phyloP scores from a whole-genome alignment of 257 asterid species.

The Solanum chmielewskii region DNA sequence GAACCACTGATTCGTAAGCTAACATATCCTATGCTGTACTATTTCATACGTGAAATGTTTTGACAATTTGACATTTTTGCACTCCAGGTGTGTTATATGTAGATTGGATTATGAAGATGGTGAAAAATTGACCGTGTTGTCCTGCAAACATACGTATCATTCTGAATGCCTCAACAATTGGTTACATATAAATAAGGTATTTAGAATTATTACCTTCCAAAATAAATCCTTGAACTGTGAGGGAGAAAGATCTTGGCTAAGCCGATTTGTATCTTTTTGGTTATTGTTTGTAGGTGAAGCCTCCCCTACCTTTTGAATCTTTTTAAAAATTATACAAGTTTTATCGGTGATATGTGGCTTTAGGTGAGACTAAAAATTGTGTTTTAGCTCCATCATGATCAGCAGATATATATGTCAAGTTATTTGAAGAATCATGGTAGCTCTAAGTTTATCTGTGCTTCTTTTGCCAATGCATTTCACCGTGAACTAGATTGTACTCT shows the following conservation, averaged over 20 bases:
- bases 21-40: not conserved
- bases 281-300: not conserved
- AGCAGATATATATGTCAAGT: not conserved
- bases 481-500: not conserved
- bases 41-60: not conserved
- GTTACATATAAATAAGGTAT: slow-evolving; percentile 85
- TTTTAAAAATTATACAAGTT: not conserved
- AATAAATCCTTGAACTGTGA: not conserved
- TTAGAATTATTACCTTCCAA: not conserved
- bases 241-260: not conserved
- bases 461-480: not conserved
- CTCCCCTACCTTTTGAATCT: not conserved
- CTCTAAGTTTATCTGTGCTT: not conserved
- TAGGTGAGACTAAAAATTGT: not conserved
- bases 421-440: not conserved
- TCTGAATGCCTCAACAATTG: slow-evolving; percentile 76
- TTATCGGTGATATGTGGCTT: not conserved
- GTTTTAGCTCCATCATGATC: not conserved
- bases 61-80: not conserved
- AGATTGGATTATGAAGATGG: slow-evolving; percentile 89
- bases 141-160: slow-evolving; percentile 84
- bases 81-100: slow-evolving; percentile 78
- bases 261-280: not conserved
- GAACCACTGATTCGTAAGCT: slow-evolving; percentile 76
- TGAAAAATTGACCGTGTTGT: slow-evolving; percentile 62